Conservation (phyloP, 345 rosid genomes). For the Trapa incisa region DNA sequence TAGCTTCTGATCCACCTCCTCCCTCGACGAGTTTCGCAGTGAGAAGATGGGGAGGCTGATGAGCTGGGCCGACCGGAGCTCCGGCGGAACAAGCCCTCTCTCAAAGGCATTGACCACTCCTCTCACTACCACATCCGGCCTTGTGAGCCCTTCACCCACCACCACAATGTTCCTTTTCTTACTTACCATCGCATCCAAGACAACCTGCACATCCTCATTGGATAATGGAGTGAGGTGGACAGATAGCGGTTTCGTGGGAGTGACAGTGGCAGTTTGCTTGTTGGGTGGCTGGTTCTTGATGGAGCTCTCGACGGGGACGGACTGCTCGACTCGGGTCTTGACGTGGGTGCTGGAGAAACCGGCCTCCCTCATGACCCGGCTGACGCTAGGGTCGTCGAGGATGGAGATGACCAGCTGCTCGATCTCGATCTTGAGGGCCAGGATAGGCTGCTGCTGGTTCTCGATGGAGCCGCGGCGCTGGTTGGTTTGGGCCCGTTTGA, state of each 20-base stretch:
- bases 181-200: constrained; percentile 24
- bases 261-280: not conserved
- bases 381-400: constrained; percentile 68
- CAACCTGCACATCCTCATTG: constrained; percentile 28
- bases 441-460: constrained; percentile 68
- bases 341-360: constrained; percentile 65
- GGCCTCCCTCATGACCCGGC: constrained; percentile 75
- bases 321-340: constrained; percentile 44
- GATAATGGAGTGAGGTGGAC: constrained; percentile 16
- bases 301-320: constrained; percentile 35
- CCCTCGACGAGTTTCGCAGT: constrained; percentile 32
- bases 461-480: constrained; percentile 65
- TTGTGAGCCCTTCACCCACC: constrained; percentile 33
- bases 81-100: constrained; percentile 33
- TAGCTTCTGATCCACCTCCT: constrained; percentile 46
- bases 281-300: not conserved
- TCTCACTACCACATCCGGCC: constrained; percentile 30
- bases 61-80: constrained; percentile 32
- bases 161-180: constrained; percentile 42
- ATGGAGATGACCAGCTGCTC: constrained; percentile 55
- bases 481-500: constrained; percentile 72
- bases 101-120: constrained; percentile 42
- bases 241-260: constrained; percentile 11
- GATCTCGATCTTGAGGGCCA: constrained; percentile 57
- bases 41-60: constrained; percentile 43